Evolutionary conservation across 176 grass and related monocot species (phyloP).

Genomic region (Triticum dicoccoides): DNA sequence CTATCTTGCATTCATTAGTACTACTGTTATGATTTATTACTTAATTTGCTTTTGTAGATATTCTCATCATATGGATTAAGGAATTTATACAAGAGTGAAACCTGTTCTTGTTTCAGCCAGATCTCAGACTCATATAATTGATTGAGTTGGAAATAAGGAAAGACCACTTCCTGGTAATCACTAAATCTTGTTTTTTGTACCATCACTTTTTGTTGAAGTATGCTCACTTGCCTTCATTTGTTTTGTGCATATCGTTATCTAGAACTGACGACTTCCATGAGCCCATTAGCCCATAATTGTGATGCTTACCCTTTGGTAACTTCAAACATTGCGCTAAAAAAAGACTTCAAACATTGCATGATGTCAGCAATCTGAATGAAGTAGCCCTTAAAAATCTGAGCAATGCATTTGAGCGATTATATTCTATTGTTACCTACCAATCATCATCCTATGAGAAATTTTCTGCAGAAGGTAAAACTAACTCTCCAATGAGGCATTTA

Average conservation of each 20-base stretch:
- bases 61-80: constrained; percentile 3
- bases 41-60: constrained; percentile 26
- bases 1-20: neutral
- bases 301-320: neutral
- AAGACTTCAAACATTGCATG: neutral
- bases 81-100: neutral
- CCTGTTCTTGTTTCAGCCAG: neutral
- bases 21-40: neutral
- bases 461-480: neutral
- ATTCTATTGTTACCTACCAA: neutral
- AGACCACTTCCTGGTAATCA: constrained; percentile 31
- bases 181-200: neutral
- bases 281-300: neutral
- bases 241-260: neutral
- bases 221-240: neutral
- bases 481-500: neutral
- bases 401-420: neutral
- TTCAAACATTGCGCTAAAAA: neutral
- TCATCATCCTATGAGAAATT: neutral
- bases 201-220: neutral
- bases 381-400: neutral
- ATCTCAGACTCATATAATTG: neutral
- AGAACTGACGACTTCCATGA: neutral
- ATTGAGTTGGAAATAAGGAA: constrained; percentile 29
- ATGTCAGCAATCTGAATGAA: neutral